Evolutionary conservation across 1,284 basidiomycete species (phyloP).

Genomic region (Sphagnurus paluster): DNA sequence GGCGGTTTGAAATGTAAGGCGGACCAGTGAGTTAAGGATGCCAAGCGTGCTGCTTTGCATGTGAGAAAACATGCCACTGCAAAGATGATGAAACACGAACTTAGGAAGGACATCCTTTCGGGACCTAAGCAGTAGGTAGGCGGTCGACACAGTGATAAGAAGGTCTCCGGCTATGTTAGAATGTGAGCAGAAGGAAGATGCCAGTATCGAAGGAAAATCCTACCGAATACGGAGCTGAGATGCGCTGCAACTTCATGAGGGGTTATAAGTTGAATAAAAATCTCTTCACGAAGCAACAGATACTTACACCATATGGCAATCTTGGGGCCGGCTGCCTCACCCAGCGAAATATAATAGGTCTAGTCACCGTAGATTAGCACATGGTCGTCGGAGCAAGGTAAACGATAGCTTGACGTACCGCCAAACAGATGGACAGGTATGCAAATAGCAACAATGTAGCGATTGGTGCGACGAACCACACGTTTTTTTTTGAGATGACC

Average conservation of each 20-base stretch:
- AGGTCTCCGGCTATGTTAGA: slow-evolving; percentile 29
- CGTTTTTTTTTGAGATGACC: slow-evolving; percentile 23
- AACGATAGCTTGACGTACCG: slow-evolving; percentile 21
- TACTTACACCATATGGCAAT: slow-evolving; percentile 33
- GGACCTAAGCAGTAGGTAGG: slow-evolving; percentile 29
- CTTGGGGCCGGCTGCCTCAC: slow-evolving; percentile 11
- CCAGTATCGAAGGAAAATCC: slow-evolving; percentile 1
- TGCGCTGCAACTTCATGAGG: slow-evolving; percentile 30
- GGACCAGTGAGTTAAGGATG: slow-evolving; percentile 30
- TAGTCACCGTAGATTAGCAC: slow-evolving; percentile 6
- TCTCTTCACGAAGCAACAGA: background rate
- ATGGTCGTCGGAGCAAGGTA: background rate
- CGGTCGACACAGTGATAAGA: slow-evolving; percentile 28
- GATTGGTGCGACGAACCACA: slow-evolving; percentile 23
- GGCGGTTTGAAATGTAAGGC: slow-evolving; percentile 35
- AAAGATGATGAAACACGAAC: slow-evolving; percentile 15
- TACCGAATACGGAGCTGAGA: slow-evolving; percentile 33
- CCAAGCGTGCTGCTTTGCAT: slow-evolving; percentile 22
- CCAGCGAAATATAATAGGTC: slow-evolving; percentile 26
- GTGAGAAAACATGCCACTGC: background rate
- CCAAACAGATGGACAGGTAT: slow-evolving; percentile 26
- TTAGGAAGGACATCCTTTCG: slow-evolving; percentile 30
- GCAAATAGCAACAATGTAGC: slow-evolving; percentile 26
- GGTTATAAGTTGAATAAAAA: slow-evolving; percentile 3
- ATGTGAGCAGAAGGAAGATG: background rate